Conservation (phyloP, 2,329 filamentous ascomycete genomes). For the Diaporthe vexans region DNA sequence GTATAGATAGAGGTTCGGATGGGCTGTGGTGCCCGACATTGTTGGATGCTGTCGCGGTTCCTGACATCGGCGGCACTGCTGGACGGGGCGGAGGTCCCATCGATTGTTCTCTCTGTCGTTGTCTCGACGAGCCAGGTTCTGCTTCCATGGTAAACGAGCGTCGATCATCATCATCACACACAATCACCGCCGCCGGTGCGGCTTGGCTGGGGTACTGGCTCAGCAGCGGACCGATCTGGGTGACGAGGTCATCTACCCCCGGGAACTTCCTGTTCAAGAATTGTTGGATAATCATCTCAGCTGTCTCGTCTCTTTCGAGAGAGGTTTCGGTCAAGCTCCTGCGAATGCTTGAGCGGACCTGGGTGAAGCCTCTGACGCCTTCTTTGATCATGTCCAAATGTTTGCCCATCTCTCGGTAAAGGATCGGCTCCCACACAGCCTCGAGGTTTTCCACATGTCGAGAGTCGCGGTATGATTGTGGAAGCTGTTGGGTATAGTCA, state of each 20-base stretch:
- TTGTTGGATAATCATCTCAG: neutral
- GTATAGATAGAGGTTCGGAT: neutral
- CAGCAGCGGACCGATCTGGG: neutral
- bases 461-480: neutral
- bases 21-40: neutral
- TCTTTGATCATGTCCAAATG: conserved; percentile 16
- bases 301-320: conserved; percentile 22
- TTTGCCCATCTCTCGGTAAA: neutral
- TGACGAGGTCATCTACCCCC: neutral
- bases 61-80: neutral
- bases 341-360: neutral
- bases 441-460: neutral
- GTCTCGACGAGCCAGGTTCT: neutral
- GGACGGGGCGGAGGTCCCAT: conserved; percentile 32
- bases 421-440: neutral
- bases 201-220: neutral
- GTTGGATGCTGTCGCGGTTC: neutral
- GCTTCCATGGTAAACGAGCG: conserved; percentile 27
- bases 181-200: neutral
- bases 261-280: neutral
- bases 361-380: conserved; percentile 11
- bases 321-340: neutral
- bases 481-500: neutral
- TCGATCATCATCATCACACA: neutral
- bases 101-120: too few relatives aligned